Conservation (phyloP, 2,329 filamentous ascomycete genomes). For the Rhynchosporium graminicola region DNA sequence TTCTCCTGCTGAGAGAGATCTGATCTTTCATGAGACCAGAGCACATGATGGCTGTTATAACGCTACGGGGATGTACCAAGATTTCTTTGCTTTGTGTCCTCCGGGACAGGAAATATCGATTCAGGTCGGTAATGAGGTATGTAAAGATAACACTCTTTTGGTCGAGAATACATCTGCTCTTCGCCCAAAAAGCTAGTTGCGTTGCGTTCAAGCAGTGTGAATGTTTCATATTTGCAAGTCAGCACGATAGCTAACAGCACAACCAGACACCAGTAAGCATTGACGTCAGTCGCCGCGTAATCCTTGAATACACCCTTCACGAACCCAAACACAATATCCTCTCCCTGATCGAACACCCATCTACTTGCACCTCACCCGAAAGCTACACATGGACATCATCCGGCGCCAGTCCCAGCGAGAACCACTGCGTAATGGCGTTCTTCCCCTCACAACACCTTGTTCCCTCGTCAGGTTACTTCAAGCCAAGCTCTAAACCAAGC, state of each 20-base stretch:
- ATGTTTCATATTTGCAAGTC: background rate
- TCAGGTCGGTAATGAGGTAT: slow-evolving; percentile 12
- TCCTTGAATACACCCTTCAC: slow-evolving; percentile 9
- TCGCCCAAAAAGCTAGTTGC: too few species aligned
- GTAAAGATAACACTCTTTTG: background rate
- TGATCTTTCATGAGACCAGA: slow-evolving; percentile 15
- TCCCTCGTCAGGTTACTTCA: background rate
- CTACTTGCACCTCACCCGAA: background rate
- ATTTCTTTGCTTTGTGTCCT: slow-evolving; percentile 15
- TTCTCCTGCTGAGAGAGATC: slow-evolving; percentile 16
- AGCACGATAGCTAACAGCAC: background rate
- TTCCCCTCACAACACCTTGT: background rate
- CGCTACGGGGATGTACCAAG: slow-evolving; percentile 11
- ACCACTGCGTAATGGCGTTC: slow-evolving; percentile 11
- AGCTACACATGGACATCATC: background rate
- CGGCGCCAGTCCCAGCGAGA: background rate
- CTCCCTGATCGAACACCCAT: background rate
- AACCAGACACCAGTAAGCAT: background rate
- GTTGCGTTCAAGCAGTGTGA: too few species aligned
- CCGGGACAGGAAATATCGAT: slow-evolving; percentile 5
- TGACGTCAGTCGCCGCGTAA: background rate
- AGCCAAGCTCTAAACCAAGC: too few species aligned
- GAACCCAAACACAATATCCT: slow-evolving; percentile 6
- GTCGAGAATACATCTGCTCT: too few species aligned
- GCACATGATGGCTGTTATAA: slow-evolving; percentile 19